Base-by-base conservation (phyloP, 768 basidiomycete genomes). In the Leccinum subgranulosum region DNA sequence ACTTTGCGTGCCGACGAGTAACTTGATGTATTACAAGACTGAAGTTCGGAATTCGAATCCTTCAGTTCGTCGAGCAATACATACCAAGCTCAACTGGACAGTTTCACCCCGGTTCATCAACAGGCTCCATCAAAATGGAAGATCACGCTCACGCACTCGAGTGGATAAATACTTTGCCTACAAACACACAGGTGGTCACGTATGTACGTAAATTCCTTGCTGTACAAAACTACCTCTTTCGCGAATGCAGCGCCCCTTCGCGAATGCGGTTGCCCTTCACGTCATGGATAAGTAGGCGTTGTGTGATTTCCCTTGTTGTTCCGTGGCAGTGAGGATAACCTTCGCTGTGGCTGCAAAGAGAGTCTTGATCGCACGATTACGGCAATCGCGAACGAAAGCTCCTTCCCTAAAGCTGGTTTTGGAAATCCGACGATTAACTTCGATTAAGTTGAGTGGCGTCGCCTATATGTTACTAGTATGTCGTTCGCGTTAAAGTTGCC, bases 221-320 rank as follows among this genome's bases (percentile, higher is more conserved):
- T 36, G 49, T 36, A 15, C 11, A 23, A n/a, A 21, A 15, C 1
- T 1, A 17, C 43, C 51, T 33, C 51, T 54, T 68, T 51, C 3
- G 36, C 45, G 41, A 28, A 28, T 39, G 47, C 27, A 28, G 17
- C 56, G 36, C 33, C 39, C 11, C 31, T 23, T 12, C 14, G 33
- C 41, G 36, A n/a, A 43, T 49, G 48, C 43, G 25, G 51, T 4
- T 17, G 2, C 4, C 19, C 27, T 50, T 69, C 54, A 69, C 65
- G 67, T 49, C 49, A 68, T 29, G 54, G 60, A 67, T 67, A 69
- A 65, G 63, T 67, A 47, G 68, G 63, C 63, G 65, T 55, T 9
- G 51, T 46, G 19, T 17, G 17, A 11, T 53, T 67, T 59, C 65
- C 68, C 34, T 58, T 49, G 34, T 53, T 31, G 64, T 54, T 41